phyloP scores from a whole-genome alignment of 768 basidiomycete species.

The Boletus barrowsii region DNA sequence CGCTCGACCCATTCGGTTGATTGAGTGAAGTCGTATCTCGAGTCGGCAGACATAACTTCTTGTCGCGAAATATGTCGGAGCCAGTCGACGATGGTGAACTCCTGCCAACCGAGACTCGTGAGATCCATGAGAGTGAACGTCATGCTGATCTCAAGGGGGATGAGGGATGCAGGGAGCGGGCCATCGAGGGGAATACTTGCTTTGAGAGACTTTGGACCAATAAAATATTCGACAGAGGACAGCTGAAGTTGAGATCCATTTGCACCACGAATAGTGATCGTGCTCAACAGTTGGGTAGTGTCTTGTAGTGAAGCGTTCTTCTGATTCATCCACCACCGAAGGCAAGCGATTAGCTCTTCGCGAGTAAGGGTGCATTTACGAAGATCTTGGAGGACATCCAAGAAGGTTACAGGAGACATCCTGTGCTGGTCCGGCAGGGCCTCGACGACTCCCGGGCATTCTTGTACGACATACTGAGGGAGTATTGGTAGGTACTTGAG shows the following conservation, averaged over 20 bases:
- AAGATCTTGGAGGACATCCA: conserved; percentile 77
- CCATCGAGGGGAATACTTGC: conserved; percentile 65
- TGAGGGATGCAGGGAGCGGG: conserved; percentile 69
- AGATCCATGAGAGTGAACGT: conserved; percentile 51
- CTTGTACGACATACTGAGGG: conserved; percentile 50
- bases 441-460: conserved; percentile 55
- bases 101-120: conserved; percentile 67
- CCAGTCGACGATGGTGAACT: conserved; percentile 73
- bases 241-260: conserved; percentile 55
- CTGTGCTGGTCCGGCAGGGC: conserved; percentile 57
- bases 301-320: background rate
- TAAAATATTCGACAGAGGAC: conserved; percentile 51
- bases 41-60: conserved; percentile 33
- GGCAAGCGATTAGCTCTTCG: conserved; percentile 68
- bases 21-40: conserved; percentile 55
- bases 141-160: conserved; percentile 43
- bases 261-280: conserved; percentile 53
- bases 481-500: conserved; percentile 73
- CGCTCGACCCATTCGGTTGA: conserved; percentile 77
- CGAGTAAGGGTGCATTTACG: conserved; percentile 60
- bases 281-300: conserved; percentile 54
- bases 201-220: conserved; percentile 55
- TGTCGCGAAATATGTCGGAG: conserved; percentile 55
- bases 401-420: conserved; percentile 67
- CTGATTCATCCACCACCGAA: conserved; percentile 61